These are phyloP conservation scores for Mortierella sp. DNA, from an alignment of 371 early-diverging fungal species.

Conservation along the genomic window DNA sequence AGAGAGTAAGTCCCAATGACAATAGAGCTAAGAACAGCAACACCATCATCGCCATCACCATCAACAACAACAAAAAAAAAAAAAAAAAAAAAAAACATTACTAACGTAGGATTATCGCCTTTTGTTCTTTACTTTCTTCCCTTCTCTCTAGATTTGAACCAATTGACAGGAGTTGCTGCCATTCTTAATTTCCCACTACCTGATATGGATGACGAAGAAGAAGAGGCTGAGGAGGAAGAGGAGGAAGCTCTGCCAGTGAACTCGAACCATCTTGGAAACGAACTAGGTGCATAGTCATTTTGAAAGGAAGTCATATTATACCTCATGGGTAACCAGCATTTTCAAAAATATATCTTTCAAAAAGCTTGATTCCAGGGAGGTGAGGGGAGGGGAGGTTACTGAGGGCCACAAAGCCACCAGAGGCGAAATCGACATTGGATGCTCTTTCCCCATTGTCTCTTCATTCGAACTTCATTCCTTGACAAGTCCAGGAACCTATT, in stretches of 20 bases:
- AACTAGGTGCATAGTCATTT: conserved; percentile 5
- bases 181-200: conserved; percentile 86
- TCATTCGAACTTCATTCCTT: too few species aligned
- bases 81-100: not conserved
- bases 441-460: too few species aligned
- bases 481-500: too few species aligned
- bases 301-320: too few species aligned
- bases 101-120: not conserved
- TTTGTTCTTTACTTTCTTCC: not conserved
- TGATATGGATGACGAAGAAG: conserved; percentile 71
- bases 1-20: conserved; percentile 74
- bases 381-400: not conserved
- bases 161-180: conserved; percentile 95
- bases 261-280: conserved; percentile 35
- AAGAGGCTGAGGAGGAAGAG: conserved; percentile 47
- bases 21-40: not conserved
- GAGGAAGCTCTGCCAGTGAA: conserved; percentile 32
- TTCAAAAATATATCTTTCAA: too few species aligned
- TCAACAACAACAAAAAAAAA: not conserved
- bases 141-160: conserved; percentile 81
- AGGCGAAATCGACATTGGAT: too few species aligned
- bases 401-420: too few species aligned
- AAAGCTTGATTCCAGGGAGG: not conserved
- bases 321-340: too few species aligned
- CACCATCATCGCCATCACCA: not conserved